phyloP scores from a whole-genome alignment of 345 rosid genomes.

The Salix arbutifolia region DNA sequence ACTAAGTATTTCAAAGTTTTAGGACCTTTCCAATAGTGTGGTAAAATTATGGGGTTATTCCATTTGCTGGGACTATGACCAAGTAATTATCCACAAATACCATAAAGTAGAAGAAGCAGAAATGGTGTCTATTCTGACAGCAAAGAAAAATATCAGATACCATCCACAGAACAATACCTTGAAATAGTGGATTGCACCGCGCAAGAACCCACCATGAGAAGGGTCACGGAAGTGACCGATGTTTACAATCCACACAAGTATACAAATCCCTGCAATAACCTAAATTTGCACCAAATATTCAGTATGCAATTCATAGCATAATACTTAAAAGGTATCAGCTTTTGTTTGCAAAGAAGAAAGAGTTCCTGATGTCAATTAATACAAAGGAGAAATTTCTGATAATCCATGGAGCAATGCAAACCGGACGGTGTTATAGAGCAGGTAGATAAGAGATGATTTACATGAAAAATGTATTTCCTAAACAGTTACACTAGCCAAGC shows the following conservation, averaged over 20 bases:
- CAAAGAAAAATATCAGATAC: neutral
- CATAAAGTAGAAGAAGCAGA: neutral
- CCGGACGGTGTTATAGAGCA: neutral
- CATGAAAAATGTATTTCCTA: neutral
- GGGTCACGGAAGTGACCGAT: constrained; percentile 96
- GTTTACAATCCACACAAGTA: constrained; percentile 95
- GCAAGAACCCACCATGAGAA: constrained; percentile 91
- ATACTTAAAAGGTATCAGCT: neutral
- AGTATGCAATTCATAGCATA: neutral
- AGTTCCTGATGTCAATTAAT: neutral
- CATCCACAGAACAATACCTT: constrained; percentile 49
- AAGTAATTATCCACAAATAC: neutral
- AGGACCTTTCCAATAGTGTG: too few relatives aligned
- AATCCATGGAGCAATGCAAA: neutral
- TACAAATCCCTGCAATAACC: constrained; percentile 99
- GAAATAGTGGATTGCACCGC: constrained; percentile 96
- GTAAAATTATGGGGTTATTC: too few relatives aligned
- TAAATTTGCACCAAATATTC: constrained; percentile 27
- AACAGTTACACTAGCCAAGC: neutral
- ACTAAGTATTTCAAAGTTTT: neutral
- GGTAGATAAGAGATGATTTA: neutral
- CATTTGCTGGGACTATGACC: neutral
- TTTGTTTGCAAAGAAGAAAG: neutral
- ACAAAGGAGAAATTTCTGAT: neutral
- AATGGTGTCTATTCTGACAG: neutral